Conservation (phyloP, 306 rosid genomes). For the Echinosophora koreensis region DNA sequence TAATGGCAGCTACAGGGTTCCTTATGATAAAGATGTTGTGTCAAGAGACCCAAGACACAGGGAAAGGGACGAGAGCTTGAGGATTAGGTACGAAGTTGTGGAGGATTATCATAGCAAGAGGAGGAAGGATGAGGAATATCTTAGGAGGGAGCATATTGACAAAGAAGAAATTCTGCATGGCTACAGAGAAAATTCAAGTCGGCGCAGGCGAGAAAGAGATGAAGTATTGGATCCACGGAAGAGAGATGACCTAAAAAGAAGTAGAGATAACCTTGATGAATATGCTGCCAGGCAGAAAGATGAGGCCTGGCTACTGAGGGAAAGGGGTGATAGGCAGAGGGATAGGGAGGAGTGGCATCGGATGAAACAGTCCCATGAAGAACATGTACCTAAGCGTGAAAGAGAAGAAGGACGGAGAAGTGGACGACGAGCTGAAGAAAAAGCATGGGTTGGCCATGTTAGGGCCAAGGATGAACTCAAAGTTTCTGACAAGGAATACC, state of each 20-base stretch:
- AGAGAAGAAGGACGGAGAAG: constrained; percentile 89
- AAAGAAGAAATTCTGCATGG: constrained; percentile 81
- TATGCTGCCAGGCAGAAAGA: constrained; percentile 82
- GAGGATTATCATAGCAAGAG: constrained; percentile 90
- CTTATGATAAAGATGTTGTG: constrained; percentile 83
- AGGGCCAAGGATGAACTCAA: constrained; percentile 77
- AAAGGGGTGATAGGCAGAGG: constrained; percentile 84
- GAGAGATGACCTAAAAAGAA: constrained; percentile 80
- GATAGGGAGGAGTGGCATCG: constrained; percentile 94
- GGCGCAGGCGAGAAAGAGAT: constrained; percentile 84
- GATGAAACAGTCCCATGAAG: constrained; percentile 82
- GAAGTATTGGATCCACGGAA: constrained; percentile 78
- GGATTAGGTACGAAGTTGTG: constrained; percentile 71
- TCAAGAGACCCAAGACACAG: constrained; percentile 77
- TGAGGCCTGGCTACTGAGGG: constrained; percentile 75
- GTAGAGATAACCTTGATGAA: constrained; percentile 77
- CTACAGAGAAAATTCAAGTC: constrained; percentile 68
- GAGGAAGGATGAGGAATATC: constrained; percentile 88
- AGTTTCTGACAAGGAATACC: constrained; percentile 81
- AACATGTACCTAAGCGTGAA: constrained; percentile 75
- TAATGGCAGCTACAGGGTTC: constrained; percentile 84
- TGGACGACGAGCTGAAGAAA: constrained; percentile 83
- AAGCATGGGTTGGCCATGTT: constrained; percentile 76
- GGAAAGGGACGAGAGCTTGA: constrained; percentile 86
- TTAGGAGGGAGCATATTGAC: constrained; percentile 76